These are phyloP conservation scores for Pythium phragmitis DNA, from an alignment of 352 stramenopile species.

Conservation along the genomic window DNA sequence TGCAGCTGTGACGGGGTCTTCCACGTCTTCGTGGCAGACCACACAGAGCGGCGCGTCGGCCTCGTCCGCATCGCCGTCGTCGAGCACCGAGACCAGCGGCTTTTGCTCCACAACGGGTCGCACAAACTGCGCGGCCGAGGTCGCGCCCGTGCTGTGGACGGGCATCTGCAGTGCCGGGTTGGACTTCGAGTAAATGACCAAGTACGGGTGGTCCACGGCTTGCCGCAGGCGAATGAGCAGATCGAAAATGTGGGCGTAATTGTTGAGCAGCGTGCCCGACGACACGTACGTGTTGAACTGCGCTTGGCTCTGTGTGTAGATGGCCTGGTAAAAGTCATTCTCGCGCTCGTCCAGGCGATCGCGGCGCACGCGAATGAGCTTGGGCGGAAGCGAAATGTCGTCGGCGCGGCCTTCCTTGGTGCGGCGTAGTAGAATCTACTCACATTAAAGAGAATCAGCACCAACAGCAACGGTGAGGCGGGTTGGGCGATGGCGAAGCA, in stretches of 20 bases:
- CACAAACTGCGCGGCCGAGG: slow-evolving; percentile 18
- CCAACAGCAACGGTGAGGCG: background rate
- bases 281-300: slow-evolving; percentile 99
- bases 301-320: slow-evolving; percentile 96
- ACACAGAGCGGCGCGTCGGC: slow-evolving; percentile 51
- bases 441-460: background rate
- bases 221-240: slow-evolving; percentile 97
- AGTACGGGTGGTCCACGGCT: slow-evolving; percentile 98
- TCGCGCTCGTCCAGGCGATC: slow-evolving; percentile 88
- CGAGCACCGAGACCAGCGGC: slow-evolving; percentile 40
- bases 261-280: slow-evolving; percentile 98
- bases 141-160: slow-evolving; percentile 12
- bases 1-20: slow-evolving; percentile 87
- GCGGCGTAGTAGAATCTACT: slow-evolving; percentile 94
- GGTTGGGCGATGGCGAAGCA: background rate
- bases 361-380: slow-evolving; percentile 86
- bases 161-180: slow-evolving; percentile 78
- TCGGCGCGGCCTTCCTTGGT: slow-evolving; percentile 98
- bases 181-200: slow-evolving; percentile 92
- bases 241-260: slow-evolving; percentile 99
- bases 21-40: slow-evolving; percentile 93
- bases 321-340: slow-evolving; percentile 99
- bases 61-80: slow-evolving; percentile 23
- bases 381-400: slow-evolving; percentile 90
- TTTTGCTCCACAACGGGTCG: slow-evolving; percentile 61